A percentile compares a stretch with the other conserved stretches of the same genome.
Evolutionary conservation across 2,329 filamentous ascomycete species (phyloP).

Genomic region (Ascochyta clinopodiicola): DNA sequence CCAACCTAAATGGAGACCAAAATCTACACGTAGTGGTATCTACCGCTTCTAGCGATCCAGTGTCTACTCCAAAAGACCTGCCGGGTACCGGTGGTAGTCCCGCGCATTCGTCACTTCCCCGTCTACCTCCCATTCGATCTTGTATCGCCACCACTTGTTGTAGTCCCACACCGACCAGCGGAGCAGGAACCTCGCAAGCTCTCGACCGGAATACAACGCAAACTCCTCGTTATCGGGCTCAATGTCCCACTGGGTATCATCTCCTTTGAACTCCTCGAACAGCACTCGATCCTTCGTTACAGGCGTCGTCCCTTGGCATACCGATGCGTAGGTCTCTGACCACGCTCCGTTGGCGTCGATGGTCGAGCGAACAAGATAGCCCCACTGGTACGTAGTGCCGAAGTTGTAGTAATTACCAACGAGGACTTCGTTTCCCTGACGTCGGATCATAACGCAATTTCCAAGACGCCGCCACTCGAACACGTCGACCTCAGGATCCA

Average conservation of each 20-base stretch:
- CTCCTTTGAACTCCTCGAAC: conserved; percentile 16
- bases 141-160: conserved; percentile 13
- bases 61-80: conserved; percentile 6
- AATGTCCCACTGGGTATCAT: neutral
- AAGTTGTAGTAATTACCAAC: conserved; percentile 23
- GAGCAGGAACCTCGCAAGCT: conserved; percentile 14
- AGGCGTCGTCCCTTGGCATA: conserved; percentile 10
- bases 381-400: conserved; percentile 22
- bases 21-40: neutral
- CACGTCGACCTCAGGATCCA: conserved; percentile 16
- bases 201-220: conserved; percentile 16
- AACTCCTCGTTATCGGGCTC: conserved; percentile 15
- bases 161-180: conserved; percentile 19
- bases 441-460: conserved; percentile 21
- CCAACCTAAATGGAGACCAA: neutral
- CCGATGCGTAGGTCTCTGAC: conserved; percentile 20
- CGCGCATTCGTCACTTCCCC: conserved; percentile 18
- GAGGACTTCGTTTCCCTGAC: conserved; percentile 16
- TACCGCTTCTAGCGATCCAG: neutral
- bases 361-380: conserved; percentile 16
- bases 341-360: conserved; percentile 18
- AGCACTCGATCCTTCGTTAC: conserved; percentile 12
- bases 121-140: conserved; percentile 19
- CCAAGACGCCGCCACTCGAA: conserved; percentile 27
- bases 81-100: conserved; percentile 9